These are phyloP conservation scores for Fonsecaea monophora DNA, from an alignment of 2,329 filamentous ascomycete genomes.

Conservation along the genomic window DNA sequence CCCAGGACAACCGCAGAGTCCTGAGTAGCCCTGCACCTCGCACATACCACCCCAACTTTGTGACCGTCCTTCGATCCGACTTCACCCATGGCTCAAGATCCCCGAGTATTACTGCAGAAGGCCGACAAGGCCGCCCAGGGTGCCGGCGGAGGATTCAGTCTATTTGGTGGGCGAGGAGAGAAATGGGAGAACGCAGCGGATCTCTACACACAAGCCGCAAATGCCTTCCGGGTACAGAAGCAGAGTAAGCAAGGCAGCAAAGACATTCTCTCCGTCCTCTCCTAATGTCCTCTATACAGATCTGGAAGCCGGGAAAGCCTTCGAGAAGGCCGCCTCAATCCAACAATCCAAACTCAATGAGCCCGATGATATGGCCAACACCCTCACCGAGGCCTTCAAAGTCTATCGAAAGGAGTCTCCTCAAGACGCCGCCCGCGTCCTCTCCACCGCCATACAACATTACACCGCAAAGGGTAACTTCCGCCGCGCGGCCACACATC, in stretches of 20 bases:
- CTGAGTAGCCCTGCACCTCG: background rate
- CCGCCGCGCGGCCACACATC: constrained; percentile 84
- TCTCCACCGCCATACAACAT: constrained; percentile 80
- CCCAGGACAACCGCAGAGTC: background rate
- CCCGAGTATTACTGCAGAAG: constrained; percentile 78
- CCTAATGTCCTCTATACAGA: constrained; percentile 56
- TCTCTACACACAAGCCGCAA: constrained; percentile 84
- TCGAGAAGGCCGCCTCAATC: constrained; percentile 83
- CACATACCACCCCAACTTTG: background rate
- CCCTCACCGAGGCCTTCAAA: constrained; percentile 90
- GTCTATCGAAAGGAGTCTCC: constrained; percentile 87
- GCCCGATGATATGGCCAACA: constrained; percentile 89
- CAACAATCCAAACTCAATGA: constrained; percentile 84
- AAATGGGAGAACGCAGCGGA: constrained; percentile 92
- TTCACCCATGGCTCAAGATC: constrained; percentile 73
- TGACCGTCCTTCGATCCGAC: background rate
- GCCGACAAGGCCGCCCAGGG: constrained; percentile 82
- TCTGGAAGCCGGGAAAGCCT: constrained; percentile 83
- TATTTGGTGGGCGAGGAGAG: constrained; percentile 85
- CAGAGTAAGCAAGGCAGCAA: constrained; percentile 64
- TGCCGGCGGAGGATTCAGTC: constrained; percentile 81
- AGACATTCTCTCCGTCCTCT: background rate
- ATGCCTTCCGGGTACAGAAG: constrained; percentile 88
- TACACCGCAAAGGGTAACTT: constrained; percentile 92
- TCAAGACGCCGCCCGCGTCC: constrained; percentile 78